Percentiles rank a stretch among this genome's conserved stretches.
phyloP scores from a whole-genome alignment of 257 asterid genomes.

The Handroanthus guayacan region DNA sequence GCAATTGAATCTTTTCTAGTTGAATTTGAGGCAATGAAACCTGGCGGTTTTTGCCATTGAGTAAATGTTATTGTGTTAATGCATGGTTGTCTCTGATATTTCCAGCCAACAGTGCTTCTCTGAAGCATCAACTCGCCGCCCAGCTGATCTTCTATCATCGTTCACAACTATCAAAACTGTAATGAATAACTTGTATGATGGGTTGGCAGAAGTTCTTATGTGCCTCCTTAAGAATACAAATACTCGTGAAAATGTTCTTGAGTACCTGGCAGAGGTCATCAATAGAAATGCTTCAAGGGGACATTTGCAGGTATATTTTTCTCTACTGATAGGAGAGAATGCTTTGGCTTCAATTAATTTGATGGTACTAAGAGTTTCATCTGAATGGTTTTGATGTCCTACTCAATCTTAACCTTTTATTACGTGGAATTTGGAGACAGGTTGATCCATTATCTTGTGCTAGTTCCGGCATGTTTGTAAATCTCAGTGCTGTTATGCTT shows the following conservation, averaged over 20 bases:
- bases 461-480: conserved; percentile 98
- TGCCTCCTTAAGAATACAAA: conserved; percentile 78
- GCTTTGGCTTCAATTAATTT: conserved; percentile 19
- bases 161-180: conserved; percentile 90
- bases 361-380: conserved; percentile 21
- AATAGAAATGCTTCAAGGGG: conserved; percentile 90
- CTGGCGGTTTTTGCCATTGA: not conserved
- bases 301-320: conserved; percentile 72
- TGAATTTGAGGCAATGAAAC: conserved; percentile 15
- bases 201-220: conserved; percentile 76
- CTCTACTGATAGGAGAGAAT: not conserved
- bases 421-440: conserved; percentile 47
- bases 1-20: not conserved
- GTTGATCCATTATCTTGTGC: conserved; percentile 93
- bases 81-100: conserved; percentile 39
- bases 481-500: conserved; percentile 93
- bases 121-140: conserved; percentile 80
- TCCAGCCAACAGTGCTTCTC: conserved; percentile 94
- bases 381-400: not conserved
- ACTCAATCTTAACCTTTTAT: conserved; percentile 18
- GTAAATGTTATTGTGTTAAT: conserved; percentile 32
- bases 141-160: conserved; percentile 91
- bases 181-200: conserved; percentile 83
- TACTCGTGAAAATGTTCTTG: conserved; percentile 87
- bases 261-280: conserved; percentile 88